A percentile compares a stretch with the other conserved stretches of the same genome.
phyloP scores from a whole-genome alignment of 2,329 filamentous ascomycete genomes.

The Aureobasidium leucospermi region DNA sequence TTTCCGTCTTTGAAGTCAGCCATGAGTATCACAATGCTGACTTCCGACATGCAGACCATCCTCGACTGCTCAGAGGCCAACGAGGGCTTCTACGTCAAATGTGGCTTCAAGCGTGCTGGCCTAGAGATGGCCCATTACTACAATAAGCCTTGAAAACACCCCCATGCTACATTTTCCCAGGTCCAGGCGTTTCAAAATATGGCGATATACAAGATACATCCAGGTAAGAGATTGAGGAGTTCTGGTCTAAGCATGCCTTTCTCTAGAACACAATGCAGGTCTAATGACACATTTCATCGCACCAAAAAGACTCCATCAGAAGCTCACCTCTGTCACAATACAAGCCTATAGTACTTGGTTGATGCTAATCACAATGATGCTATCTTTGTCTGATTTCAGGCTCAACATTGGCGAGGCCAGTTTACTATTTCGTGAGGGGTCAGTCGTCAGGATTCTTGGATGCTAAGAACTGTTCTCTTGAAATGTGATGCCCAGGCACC shows the following conservation, averaged over 20 bases:
- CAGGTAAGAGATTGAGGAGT: background rate
- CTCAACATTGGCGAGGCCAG: background rate
- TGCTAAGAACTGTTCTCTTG: background rate
- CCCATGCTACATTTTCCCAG: background rate
- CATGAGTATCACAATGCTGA: background rate
- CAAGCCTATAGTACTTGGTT: background rate
- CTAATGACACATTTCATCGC: background rate
- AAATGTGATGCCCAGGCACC: background rate
- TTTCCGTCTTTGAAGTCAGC: too few relatives aligned
- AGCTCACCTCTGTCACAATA: background rate
- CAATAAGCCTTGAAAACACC: conserved; percentile 5
- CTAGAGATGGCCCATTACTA: conserved; percentile 98
- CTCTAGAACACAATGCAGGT: background rate
- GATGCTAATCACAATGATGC: background rate
- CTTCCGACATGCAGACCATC: conserved; percentile 56
- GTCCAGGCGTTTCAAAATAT: background rate
- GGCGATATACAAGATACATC: background rate
- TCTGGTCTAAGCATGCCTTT: background rate
- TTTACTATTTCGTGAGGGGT: background rate
- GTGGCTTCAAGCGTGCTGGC: conserved; percentile 85
- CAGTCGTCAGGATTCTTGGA: background rate
- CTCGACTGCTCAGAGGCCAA: conserved; percentile 94
- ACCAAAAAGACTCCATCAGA: background rate
- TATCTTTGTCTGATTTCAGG: background rate
- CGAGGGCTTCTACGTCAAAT: conserved; percentile 97